A percentile compares a stretch with the other conserved stretches of the same genome.
Conservation (phyloP, 2,329 filamentous ascomycete genomes). For the Coniochaeta sp. region DNA sequence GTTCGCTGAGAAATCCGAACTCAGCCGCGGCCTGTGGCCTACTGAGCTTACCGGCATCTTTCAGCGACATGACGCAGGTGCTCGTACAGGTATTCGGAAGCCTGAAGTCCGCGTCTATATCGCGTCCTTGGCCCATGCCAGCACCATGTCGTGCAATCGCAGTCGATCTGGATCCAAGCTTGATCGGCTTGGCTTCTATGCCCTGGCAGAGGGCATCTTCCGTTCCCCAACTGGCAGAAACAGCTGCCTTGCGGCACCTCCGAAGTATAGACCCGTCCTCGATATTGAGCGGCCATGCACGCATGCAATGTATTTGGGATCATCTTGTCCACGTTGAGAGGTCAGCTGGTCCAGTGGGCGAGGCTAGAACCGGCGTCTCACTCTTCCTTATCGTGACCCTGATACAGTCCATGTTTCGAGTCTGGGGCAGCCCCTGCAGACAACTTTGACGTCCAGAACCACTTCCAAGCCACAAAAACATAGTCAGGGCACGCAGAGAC, state of each 20-base stretch:
- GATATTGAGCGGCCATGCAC: neutral
- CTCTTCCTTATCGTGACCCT: neutral
- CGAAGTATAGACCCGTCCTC: neutral
- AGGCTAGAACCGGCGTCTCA: neutral
- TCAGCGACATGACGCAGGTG: neutral
- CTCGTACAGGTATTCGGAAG: neutral
- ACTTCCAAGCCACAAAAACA: neutral
- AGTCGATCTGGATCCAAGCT: neutral
- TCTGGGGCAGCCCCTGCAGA: neutral
- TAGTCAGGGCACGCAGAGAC: neutral
- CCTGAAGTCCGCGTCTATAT: neutral
- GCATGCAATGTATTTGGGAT: neutral
- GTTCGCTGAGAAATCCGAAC: neutral
- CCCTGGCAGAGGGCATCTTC: constrained; percentile 7
- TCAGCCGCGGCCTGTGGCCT: neutral
- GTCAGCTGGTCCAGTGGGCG: neutral
- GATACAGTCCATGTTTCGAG: constrained; percentile 1
- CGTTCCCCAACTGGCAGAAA: constrained; percentile 6
- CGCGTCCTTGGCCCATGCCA: neutral
- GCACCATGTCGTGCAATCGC: neutral
- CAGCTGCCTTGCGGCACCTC: neutral
- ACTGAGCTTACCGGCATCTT: neutral
- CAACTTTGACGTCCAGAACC: neutral
- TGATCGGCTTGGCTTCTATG: neutral
- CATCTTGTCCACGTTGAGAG: neutral